These are phyloP conservation scores for Volvox reticuliferus DNA, from an alignment of 139 green algal species.

Conservation along the genomic window DNA sequence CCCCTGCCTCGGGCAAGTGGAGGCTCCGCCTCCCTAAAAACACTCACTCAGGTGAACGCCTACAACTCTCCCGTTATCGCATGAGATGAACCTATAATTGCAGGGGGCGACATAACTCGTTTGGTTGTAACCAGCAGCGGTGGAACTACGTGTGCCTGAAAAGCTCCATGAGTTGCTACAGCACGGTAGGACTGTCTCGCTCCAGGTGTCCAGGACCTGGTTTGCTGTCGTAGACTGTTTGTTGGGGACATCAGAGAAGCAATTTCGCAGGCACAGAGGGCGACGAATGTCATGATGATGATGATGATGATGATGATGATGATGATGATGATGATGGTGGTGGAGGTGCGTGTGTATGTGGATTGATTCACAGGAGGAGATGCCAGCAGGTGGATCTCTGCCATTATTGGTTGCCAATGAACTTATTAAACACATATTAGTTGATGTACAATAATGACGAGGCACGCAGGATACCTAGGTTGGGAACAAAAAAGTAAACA, in stretches of 20 bases:
- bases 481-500: no score
- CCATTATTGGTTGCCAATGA: no score
- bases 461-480: no score
- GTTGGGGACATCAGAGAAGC: not conserved
- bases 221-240: not conserved
- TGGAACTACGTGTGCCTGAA: not conserved
- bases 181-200: not conserved
- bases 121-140: not conserved
- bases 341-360: no score
- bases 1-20: not conserved
- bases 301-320: not conserved
- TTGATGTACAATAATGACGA: no score
- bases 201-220: not conserved
- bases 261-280: not conserved
- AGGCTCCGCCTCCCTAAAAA: not conserved
- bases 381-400: no score
- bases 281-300: not conserved
- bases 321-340: not conserved
- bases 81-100: constrained; percentile 10
- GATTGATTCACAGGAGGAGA: no score
- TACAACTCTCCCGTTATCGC: not conserved
- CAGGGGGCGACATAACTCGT: not conserved
- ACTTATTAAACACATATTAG: no score
- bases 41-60: not conserved
- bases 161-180: not conserved